These are phyloP conservation scores for Mycena epipterygia DNA, from an alignment of 768 basidiomycete genomes.

Conservation along the genomic window DNA sequence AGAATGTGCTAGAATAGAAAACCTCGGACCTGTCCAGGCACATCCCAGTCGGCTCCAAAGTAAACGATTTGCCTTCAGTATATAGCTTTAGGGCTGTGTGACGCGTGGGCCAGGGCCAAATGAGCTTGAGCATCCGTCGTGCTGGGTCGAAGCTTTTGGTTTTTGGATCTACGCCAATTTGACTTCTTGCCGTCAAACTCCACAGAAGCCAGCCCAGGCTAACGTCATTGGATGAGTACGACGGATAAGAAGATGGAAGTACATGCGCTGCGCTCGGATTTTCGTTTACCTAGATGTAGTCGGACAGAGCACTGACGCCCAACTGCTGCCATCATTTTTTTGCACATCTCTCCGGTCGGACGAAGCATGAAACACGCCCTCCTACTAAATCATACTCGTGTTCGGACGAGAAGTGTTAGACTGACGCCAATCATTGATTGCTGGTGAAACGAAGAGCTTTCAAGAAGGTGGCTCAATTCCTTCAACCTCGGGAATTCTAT, in stretches of 20 bases:
- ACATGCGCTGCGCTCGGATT: not conserved
- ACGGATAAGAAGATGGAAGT: too few relatives aligned
- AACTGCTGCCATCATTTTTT: not conserved
- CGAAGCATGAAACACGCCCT: not conserved
- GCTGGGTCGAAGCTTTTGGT: not conserved
- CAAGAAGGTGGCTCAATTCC: not conserved
- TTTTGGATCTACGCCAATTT: not conserved
- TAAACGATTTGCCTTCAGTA: too few relatives aligned
- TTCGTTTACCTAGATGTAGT: not conserved
- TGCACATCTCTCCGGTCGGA: slow-evolving; percentile 3
- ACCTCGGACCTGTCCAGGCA: too few relatives aligned
- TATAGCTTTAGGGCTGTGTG: too few relatives aligned
- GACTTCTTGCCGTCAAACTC: not conserved
- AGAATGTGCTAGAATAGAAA: not conserved
- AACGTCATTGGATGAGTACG: too few relatives aligned
- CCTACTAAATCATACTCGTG: slow-evolving; percentile 2
- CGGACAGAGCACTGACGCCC: too few relatives aligned
- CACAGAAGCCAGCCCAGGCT: too few relatives aligned
- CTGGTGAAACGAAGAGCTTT: not conserved
- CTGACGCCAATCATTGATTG: slow-evolving; percentile 23
- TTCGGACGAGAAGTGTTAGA: not conserved
- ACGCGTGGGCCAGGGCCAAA: not conserved
- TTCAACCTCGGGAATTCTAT: slow-evolving; percentile 24
- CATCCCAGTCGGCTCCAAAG: too few relatives aligned
- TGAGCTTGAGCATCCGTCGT: slow-evolving; percentile 17